Evolutionary conservation across 371 early-diverging fungal genomes (phyloP).

Genomic region (Mucor velutinosus): DNA sequence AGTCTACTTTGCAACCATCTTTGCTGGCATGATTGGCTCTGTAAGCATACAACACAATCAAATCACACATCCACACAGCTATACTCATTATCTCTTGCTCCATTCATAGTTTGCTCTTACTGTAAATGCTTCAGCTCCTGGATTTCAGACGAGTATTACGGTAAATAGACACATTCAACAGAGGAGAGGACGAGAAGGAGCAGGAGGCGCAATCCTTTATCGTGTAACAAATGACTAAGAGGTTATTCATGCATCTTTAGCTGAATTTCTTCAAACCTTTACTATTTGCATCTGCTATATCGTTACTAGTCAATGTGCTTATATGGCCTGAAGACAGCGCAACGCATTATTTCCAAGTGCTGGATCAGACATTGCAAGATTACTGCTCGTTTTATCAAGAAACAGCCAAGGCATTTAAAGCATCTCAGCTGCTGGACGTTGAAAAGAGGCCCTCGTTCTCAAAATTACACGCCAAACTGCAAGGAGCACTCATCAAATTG

Average conservation of each 20-base stretch:
- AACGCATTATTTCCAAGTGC: constrained; percentile 27
- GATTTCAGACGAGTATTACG: constrained; percentile 25
- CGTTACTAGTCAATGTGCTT: constrained; percentile 30
- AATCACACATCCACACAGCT: neutral
- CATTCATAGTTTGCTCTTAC: constrained; percentile 30
- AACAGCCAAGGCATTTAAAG: constrained; percentile 25
- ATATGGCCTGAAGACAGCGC: constrained; percentile 49
- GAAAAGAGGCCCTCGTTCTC: constrained; percentile 1
- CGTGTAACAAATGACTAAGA: neutral
- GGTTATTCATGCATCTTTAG: constrained; percentile 19
- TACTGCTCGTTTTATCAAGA: constrained; percentile 31
- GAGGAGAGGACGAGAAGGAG: too few relatives aligned
- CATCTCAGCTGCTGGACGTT: constrained; percentile 9
- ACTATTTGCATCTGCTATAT: constrained; percentile 30
- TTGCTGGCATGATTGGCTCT: constrained; percentile 34
- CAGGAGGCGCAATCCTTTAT: neutral
- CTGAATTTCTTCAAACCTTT: constrained; percentile 39
- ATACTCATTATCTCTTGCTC: neutral
- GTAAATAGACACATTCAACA: constrained; percentile 19
- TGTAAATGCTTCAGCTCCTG: constrained; percentile 20
- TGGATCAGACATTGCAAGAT: constrained; percentile 21
- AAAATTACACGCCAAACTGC: constrained; percentile 25
- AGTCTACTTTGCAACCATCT: constrained; percentile 39
- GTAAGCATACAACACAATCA: constrained; percentile 15
- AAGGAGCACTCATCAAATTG: constrained; percentile 25